Evolutionary conservation across 805 yeast species (phyloP).

Genomic region (Wickerhamiella siamensis): DNA sequence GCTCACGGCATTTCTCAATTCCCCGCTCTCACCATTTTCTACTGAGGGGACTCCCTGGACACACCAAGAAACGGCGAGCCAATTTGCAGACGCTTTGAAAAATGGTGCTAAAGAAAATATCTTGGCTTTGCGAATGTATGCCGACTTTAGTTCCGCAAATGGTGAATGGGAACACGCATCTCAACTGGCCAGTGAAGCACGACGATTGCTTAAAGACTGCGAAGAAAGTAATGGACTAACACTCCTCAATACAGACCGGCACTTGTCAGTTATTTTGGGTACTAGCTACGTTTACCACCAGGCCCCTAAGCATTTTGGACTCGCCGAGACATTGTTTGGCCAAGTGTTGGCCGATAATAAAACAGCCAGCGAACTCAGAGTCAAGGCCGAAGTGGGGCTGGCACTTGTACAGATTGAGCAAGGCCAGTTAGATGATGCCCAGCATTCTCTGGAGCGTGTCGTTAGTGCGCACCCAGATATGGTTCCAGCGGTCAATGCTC

Average conservation of each 20-base stretch:
- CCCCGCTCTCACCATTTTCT: conserved; percentile 4
- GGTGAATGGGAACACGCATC: conserved; percentile 53
- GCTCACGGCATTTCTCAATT: conserved; percentile 6
- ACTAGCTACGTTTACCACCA: conserved; percentile 69
- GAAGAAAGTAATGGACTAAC: conserved; percentile 34
- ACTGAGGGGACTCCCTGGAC: conserved; percentile 12
- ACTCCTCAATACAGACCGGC: conserved; percentile 40
- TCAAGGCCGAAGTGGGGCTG: conserved; percentile 63
- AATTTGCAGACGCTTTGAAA: conserved; percentile 39
- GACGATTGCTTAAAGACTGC: conserved; percentile 31
- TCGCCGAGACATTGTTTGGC: conserved; percentile 62
- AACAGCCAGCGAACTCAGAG: conserved; percentile 5
- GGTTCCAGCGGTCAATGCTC: conserved; percentile 47
- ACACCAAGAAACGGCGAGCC: conserved; percentile 36
- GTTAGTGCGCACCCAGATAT: conserved; percentile 37
- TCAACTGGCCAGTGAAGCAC: conserved; percentile 44
- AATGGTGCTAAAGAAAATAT: conserved; percentile 28
- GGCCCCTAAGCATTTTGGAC: conserved; percentile 73
- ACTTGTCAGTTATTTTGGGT: conserved; percentile 53
- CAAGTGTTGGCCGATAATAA: conserved; percentile 35
- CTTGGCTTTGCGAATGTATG: conserved; percentile 51
- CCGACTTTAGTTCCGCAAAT: conserved; percentile 42
- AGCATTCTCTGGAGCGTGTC: conserved; percentile 37
- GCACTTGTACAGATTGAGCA: conserved; percentile 63
- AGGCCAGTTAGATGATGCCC: conserved; percentile 43